Evolutionary conservation across 106 monocot species (phyloP).

Genomic region (Triglochin maritima): DNA sequence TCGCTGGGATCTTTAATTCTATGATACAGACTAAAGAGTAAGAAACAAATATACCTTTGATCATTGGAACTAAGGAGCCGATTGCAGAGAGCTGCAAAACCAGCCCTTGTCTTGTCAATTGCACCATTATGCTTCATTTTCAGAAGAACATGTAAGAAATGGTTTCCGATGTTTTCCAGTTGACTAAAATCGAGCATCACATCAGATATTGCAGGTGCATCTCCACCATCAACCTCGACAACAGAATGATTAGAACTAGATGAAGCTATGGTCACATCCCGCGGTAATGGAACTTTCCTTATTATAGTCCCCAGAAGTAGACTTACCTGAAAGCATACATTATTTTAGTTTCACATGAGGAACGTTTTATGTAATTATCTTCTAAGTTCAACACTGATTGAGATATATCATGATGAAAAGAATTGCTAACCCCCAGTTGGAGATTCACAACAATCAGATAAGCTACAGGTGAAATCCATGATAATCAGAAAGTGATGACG

Average conservation of each 20-base stretch:
- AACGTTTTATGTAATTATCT: too few relatives aligned
- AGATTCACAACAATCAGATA: too few relatives aligned
- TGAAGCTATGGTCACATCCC: slow-evolving; percentile 22
- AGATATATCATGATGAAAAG: too few relatives aligned
- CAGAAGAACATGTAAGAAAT: slow-evolving; percentile 97
- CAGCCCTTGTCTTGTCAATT: slow-evolving; percentile 99
- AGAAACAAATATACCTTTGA: slow-evolving; percentile 41
- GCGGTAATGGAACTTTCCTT: slow-evolving; percentile 83
- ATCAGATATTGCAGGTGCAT: slow-evolving; percentile 2
- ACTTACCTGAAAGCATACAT: slow-evolving; percentile 60
- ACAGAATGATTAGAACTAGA: slow-evolving; percentile 6
- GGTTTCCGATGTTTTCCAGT: slow-evolving; percentile 71
- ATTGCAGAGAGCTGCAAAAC: slow-evolving; percentile 95
- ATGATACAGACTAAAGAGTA: too few relatives aligned
- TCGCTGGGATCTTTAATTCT: not conserved
- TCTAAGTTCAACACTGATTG: too few relatives aligned
- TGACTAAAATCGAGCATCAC: slow-evolving; percentile 63
- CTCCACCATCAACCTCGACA: slow-evolving; percentile 9
- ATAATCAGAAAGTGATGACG: too few relatives aligned
- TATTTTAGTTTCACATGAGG: not conserved
- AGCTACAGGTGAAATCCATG: too few relatives aligned
- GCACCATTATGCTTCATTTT: slow-evolving; percentile 99
- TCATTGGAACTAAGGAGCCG: slow-evolving; percentile 98
- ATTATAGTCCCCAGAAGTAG: slow-evolving; percentile 89
- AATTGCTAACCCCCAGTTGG: too few relatives aligned